phyloP scores from a whole-genome alignment of 2,329 filamentous ascomycete genomes.

The Ceratocystis cacaofunesta region DNA sequence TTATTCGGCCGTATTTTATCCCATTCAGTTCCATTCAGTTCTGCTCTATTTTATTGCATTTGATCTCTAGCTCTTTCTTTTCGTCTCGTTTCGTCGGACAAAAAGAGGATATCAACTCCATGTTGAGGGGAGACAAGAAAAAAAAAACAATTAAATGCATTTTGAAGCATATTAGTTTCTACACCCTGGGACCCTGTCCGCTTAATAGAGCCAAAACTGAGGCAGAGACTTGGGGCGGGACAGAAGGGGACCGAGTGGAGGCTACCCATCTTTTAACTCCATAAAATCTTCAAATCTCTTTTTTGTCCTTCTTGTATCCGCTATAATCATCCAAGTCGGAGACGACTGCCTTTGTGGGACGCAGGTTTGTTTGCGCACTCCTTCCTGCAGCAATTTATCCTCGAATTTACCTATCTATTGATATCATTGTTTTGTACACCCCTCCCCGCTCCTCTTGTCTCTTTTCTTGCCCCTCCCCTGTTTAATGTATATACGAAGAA shows the following conservation, averaged over 20 bases:
- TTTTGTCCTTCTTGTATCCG: neutral
- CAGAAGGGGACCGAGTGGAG: neutral
- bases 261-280: neutral
- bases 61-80: neutral
- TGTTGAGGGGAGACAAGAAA: neutral
- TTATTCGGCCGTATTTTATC: neutral
- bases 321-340: neutral
- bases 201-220: slow-evolving; percentile 1
- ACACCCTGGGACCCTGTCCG: neutral
- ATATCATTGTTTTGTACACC: neutral
- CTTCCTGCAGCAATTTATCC: neutral
- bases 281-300: neutral
- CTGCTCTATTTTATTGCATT: neutral
- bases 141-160: neutral
- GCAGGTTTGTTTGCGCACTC: neutral
- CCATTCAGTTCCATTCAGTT: neutral
- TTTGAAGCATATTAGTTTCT: neutral
- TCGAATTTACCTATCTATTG: neutral
- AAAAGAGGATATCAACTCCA: neutral
- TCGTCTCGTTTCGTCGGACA: neutral
- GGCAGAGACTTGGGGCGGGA: neutral
- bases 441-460: neutral
- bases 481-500: neutral
- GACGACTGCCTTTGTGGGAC: slow-evolving; percentile 4
- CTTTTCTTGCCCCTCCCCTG: neutral